A percentile compares a stretch with the other conserved stretches of the same genome.
These are phyloP conservation scores for Rhytidiadelphus loreus DNA, from an alignment of 225 moss, liverwort and hornwort species.

Conservation along the genomic window DNA sequence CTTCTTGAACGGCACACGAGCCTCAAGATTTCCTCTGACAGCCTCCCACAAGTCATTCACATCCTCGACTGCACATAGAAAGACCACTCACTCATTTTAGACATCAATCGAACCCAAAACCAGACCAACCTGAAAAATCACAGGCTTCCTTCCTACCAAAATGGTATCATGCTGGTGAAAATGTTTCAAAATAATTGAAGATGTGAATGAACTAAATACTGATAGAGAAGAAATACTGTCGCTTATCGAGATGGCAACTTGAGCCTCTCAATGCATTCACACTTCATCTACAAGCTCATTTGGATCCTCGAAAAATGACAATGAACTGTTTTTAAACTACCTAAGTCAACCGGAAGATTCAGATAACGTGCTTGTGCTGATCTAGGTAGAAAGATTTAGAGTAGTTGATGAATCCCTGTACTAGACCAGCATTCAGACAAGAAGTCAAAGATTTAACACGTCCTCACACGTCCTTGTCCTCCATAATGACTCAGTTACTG, in stretches of 20 bases:
- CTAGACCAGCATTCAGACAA: background rate
- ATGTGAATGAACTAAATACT: background rate
- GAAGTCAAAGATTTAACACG: background rate
- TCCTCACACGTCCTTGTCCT: background rate
- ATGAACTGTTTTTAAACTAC: background rate
- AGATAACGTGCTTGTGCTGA: background rate
- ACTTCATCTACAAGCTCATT: background rate
- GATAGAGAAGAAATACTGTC: background rate
- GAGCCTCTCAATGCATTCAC: background rate
- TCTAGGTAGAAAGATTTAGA: background rate
- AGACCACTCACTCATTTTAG: constrained; percentile 9
- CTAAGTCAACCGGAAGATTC: background rate
- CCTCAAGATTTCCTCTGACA: constrained; percentile 70
- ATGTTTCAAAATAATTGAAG: background rate
- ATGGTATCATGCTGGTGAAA: background rate
- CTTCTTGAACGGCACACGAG: constrained; percentile 79
- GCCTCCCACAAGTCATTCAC: constrained; percentile 81
- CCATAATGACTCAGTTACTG: background rate
- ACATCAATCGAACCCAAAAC: background rate
- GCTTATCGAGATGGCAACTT: background rate
- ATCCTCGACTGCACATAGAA: constrained; percentile 74
- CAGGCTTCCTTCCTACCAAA: background rate
- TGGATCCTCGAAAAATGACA: background rate
- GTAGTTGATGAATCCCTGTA: background rate
- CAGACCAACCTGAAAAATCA: background rate